Percentiles rank a stretch among this genome's conserved stretches.
Conservation (phyloP, 2,329 filamentous ascomycete species). For the Colletotrichum tropicale region DNA sequence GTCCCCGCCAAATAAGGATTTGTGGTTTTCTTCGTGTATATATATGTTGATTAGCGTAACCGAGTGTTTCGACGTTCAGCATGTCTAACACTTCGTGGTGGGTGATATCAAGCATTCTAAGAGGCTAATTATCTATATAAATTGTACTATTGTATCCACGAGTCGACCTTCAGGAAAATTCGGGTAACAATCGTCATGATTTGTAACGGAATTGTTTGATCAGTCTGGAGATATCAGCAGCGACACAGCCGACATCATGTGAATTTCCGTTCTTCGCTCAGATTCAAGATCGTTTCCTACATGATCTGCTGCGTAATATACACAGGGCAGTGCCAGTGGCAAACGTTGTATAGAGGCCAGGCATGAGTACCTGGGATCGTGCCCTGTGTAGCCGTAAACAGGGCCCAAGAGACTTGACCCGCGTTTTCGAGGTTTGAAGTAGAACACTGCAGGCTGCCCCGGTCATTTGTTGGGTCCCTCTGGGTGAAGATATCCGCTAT, state of each 20-base stretch:
- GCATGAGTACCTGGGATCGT: neutral
- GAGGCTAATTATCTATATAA: neutral
- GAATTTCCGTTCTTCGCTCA: neutral
- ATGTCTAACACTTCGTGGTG: neutral
- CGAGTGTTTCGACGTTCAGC: neutral
- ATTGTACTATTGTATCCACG: rapidly evolving
- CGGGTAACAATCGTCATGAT: too few relatives aligned
- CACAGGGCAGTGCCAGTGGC: neutral
- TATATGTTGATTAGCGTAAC: neutral
- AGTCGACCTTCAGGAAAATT: neutral
- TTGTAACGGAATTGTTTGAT: neutral
- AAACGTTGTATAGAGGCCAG: neutral
- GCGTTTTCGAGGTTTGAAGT: neutral
- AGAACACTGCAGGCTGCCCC: too few relatives aligned
- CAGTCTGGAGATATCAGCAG: neutral
- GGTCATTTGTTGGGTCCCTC: neutral
- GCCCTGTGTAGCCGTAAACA: neutral
- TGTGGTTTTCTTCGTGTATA: neutral
- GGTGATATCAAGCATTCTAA: neutral
- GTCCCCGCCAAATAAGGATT: neutral
- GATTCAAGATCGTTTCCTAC: neutral
- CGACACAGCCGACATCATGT: neutral
- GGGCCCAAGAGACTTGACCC: neutral
- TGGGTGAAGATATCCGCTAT: neutral
- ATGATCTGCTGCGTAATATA: neutral